Percentiles rank a stretch among this genome's conserved stretches.
phyloP scores from a whole-genome alignment of 2,329 filamentous ascomycete species.

The Thermomyces lanuginosus region DNA sequence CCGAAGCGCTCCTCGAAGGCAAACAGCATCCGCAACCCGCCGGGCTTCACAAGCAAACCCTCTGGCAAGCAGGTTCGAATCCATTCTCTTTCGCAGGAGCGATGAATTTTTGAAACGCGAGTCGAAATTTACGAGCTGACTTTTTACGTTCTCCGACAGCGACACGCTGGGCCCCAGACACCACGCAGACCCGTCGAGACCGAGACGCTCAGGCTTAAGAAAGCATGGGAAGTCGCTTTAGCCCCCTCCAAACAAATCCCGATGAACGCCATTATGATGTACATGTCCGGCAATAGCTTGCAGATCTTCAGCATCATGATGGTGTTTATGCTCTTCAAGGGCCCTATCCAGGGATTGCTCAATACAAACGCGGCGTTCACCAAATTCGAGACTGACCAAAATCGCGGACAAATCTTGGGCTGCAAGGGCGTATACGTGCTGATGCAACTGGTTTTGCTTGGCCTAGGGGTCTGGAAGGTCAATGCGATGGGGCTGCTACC shows the following conservation, averaged over 20 bases:
- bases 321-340: slow-evolving; percentile 99
- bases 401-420: slow-evolving; percentile 53
- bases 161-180: slow-evolving; percentile 26
- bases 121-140: slow-evolving; percentile 1
- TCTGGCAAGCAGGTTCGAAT: slow-evolving; percentile 41
- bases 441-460: slow-evolving; percentile 73
- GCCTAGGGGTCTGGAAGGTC: slow-evolving; percentile 85
- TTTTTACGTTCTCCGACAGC: slow-evolving; percentile 11
- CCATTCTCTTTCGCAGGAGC: neutral
- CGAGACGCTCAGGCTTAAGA: slow-evolving; percentile 92
- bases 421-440: slow-evolving; percentile 78
- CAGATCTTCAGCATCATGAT: slow-evolving; percentile 99
- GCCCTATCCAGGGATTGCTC: slow-evolving; percentile 69
- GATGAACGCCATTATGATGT: slow-evolving; percentile 99
- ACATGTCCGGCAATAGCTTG: slow-evolving; percentile 96
- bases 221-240: slow-evolving; percentile 93
- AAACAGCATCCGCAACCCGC: slow-evolving; percentile 61
- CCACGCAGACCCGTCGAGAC: slow-evolving; percentile 63
- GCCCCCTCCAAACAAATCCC: slow-evolving; percentile 85
- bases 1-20: slow-evolving; percentile 47
- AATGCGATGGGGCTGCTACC: slow-evolving; percentile 91
- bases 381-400: slow-evolving; percentile 72
- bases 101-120: neutral
- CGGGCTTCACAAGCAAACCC: slow-evolving; percentile 52
- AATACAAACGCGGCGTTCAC: slow-evolving; percentile 77